Base-by-base conservation (phyloP, 148 eudicot species). In the Tetragonia tetragonoides region DNA sequence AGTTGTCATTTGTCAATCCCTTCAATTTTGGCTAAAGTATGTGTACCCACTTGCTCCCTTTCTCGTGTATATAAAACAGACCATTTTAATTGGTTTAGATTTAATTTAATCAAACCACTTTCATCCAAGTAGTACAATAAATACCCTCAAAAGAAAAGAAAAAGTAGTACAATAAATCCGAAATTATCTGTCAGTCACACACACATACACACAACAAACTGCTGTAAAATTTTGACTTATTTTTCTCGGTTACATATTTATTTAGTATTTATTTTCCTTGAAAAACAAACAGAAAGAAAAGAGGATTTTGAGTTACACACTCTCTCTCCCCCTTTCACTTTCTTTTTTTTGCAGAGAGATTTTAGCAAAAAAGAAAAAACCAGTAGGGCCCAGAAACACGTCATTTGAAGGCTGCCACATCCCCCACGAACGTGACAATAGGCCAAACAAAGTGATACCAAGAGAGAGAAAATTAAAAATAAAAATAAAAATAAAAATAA, bases 341-440 rank as follows among this genome's bases (percentile, higher is more conserved):
- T 57, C 39, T 76, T 67, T 41, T 39, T 57, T 68, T 67, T 40
- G 46, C 70, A 66, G 70, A 49, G 61, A 34, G 62, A 66, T 65
- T 49, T 66, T 18, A 1, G 4, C 7, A 28, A 28, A 28, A 28
- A 28, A 28, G 34, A 28, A 28, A 28, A 46, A 37, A 61, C 44
- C 18, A 66, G 73, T 44, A 44, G 82, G 74, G 0, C 77, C 82
- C 12, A 3, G 23, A 28, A 62, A 79, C 82, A 79, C 78, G 82
- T 79, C 82, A 79, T 68, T 65, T 53, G 71, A 80, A 79, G 44
- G 82, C 75, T 80, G 83, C 79, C 75, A 70, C 81, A 78, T 75
- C 77, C 79, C 75, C 75, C 79, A 70, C 65, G 83, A 81, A 81
- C 79, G 83, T 75, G 74, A 80, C 78, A 74, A 74, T 66, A 80